phyloP scores from a whole-genome alignment of 2,329 filamentous ascomycete species.

The Pestalotiopsis fici region DNA sequence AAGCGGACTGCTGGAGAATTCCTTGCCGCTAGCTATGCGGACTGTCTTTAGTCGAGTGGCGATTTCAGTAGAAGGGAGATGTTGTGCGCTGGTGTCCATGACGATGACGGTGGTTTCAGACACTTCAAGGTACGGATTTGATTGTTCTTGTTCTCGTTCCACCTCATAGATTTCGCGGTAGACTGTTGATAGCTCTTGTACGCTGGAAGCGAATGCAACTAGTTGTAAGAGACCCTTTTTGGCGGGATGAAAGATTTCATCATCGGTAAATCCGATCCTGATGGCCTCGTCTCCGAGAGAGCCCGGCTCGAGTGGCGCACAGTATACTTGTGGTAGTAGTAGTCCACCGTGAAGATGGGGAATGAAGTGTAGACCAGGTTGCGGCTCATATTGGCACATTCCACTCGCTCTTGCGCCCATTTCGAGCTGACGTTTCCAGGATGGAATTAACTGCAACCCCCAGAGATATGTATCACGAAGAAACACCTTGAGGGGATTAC shows the following conservation, averaged over 20 bases:
- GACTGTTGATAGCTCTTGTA: too few species aligned
- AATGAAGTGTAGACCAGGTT: neutral
- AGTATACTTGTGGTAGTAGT: neutral
- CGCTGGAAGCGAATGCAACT: neutral
- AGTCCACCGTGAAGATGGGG: neutral
- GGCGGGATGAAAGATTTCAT: neutral
- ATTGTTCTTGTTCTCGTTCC: too few species aligned
- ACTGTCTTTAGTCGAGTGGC: too few species aligned
- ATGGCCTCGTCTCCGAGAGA: neutral
- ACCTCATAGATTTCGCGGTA: too few species aligned
- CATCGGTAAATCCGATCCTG: neutral
- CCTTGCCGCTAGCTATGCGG: neutral
- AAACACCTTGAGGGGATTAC: neutral
- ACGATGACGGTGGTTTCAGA: neutral
- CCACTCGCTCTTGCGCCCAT: neutral
- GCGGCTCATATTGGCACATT: neutral
- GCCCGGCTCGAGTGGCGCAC: neutral
- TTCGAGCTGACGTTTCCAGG: neutral
- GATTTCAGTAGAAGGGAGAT: too few species aligned
- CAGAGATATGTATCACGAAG: neutral
- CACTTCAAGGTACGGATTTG: neutral
- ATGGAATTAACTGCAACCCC: neutral
- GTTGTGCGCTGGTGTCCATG: too few species aligned
- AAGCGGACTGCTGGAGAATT: neutral
- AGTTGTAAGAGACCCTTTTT: neutral